A percentile compares a stretch with the other conserved stretches of the same genome.
Conservation (phyloP, 2,329 filamentous ascomycete species). For the Teratosphaeria zuluensis region DNA sequence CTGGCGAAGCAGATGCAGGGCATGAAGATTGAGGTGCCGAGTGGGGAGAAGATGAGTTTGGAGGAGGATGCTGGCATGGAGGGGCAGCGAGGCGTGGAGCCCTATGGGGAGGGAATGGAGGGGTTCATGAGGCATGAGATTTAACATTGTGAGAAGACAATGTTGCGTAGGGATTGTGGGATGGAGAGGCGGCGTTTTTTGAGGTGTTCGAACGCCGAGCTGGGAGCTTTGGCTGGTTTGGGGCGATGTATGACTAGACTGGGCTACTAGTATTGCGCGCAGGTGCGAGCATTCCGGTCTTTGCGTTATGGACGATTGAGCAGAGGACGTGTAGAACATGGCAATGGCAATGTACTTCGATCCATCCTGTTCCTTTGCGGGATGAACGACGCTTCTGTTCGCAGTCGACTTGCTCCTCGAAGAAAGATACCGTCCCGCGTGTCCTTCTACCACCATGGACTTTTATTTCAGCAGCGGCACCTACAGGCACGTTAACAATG, state of each 20-base stretch:
- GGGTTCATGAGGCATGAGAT: slow-evolving; percentile 24
- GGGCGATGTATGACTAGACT: neutral
- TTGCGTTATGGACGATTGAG: neutral
- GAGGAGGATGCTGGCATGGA: slow-evolving; percentile 1
- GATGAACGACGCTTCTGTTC: too few relatives aligned
- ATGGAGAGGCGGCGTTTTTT: too few relatives aligned
- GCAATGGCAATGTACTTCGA: neutral
- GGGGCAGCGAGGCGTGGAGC: slow-evolving; percentile 8
- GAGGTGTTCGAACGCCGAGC: too few relatives aligned
- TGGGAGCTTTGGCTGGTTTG: too few relatives aligned
- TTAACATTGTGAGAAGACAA: neutral
- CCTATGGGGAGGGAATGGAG: slow-evolving; percentile 15
- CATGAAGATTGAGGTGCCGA: slow-evolving; percentile 17
- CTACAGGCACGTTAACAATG: too few relatives aligned
- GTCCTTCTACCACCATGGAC: too few relatives aligned
- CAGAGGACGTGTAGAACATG: neutral
- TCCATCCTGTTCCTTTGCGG: too few relatives aligned
- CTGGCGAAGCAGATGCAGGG: slow-evolving; percentile 7
- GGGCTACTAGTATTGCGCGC: neutral
- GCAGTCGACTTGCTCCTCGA: too few relatives aligned
- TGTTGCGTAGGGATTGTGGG: neutral
- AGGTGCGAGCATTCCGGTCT: neutral
- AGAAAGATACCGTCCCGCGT: too few relatives aligned
- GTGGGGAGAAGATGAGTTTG: slow-evolving; percentile 15
- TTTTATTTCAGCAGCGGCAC: too few relatives aligned